Evolutionary conservation across 2,329 filamentous ascomycete species (phyloP).

Genomic region (Chalaropsis ovoidea): DNA sequence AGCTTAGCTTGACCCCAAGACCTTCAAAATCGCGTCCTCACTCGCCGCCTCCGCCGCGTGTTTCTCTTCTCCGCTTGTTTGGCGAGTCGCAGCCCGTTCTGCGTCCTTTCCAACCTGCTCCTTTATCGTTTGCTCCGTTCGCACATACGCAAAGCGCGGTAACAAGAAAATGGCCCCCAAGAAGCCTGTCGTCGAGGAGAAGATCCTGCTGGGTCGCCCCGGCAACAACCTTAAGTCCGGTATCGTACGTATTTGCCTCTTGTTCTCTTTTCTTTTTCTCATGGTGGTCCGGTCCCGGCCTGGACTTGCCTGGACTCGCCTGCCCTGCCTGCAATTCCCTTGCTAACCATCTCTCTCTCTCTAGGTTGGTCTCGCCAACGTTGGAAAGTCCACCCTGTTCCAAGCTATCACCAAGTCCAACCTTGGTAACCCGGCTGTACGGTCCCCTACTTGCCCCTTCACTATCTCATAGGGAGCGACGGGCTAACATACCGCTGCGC

Average conservation of each 20-base stretch:
- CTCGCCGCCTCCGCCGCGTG: slow-evolving; percentile 42
- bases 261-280: neutral
- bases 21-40: slow-evolving; percentile 28
- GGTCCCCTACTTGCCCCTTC: slow-evolving; percentile 35
- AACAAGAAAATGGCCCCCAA: slow-evolving; percentile 83
- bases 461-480: slow-evolving; percentile 32
- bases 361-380: slow-evolving; percentile 95
- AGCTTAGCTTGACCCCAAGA: slow-evolving; percentile 12
- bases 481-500: slow-evolving; percentile 27
- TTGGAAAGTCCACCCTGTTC: slow-evolving; percentile 98
- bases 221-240: slow-evolving; percentile 98
- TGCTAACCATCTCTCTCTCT: slow-evolving; percentile 10
- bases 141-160: slow-evolving; percentile 46
- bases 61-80: slow-evolving; percentile 39
- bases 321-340: neutral
- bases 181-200: slow-evolving; percentile 84
- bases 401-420: slow-evolving; percentile 98
- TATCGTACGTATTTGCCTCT: slow-evolving; percentile 89
- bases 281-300: neutral
- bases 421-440: slow-evolving; percentile 90
- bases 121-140: slow-evolving; percentile 36
- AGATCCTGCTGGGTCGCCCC: slow-evolving; percentile 87
- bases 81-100: slow-evolving; percentile 55
- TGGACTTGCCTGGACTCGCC: neutral
- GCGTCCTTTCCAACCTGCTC: slow-evolving; percentile 35